Evolutionary conservation across 192 early-diverging fungal genomes (phyloP).

Genomic region (Phlyctochytrium arcticum): DNA sequence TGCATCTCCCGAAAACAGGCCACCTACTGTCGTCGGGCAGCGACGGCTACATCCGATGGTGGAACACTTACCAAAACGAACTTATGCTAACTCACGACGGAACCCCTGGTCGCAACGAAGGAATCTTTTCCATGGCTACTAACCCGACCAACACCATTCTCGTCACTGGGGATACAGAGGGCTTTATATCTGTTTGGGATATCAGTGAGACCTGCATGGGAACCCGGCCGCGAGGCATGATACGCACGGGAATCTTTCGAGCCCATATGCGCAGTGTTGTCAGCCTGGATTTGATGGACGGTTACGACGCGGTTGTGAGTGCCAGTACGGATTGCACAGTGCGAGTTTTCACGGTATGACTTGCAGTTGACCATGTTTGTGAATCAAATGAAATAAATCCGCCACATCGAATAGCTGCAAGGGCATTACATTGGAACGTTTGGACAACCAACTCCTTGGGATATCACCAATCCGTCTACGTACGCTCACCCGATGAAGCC

Average conservation of each 20-base stretch:
- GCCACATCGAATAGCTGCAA: slow-evolving; percentile 14
- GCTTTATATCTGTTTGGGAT: slow-evolving; percentile 35
- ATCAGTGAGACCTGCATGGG: slow-evolving; percentile 35
- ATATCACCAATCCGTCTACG: slow-evolving; percentile 34
- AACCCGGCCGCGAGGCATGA: not conserved
- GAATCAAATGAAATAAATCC: not conserved
- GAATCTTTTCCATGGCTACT: slow-evolving; percentile 29
- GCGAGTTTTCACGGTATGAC: slow-evolving; percentile 42
- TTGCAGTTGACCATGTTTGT: not conserved
- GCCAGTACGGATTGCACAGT: slow-evolving; percentile 43
- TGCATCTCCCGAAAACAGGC: slow-evolving; percentile 18
- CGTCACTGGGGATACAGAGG: slow-evolving; percentile 36
- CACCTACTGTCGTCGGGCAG: slow-evolving; percentile 36
- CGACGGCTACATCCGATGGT: slow-evolving; percentile 50
- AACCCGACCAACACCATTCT: slow-evolving; percentile 33
- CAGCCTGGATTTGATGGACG: slow-evolving; percentile 26
- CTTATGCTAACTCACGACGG: slow-evolving; percentile 34
- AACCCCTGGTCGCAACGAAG: slow-evolving; percentile 23
- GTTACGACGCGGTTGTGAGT: slow-evolving; percentile 31
- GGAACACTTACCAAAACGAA: slow-evolving; percentile 33
- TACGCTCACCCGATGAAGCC: slow-evolving; percentile 26
- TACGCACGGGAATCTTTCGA: slow-evolving; percentile 25
- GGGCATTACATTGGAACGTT: slow-evolving; percentile 52
- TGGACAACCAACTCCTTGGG: slow-evolving; percentile 45
- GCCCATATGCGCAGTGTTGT: slow-evolving; percentile 36